Evolutionary conservation across 257 asterid species (phyloP).

Genomic region (Solanum paucissectum): DNA sequence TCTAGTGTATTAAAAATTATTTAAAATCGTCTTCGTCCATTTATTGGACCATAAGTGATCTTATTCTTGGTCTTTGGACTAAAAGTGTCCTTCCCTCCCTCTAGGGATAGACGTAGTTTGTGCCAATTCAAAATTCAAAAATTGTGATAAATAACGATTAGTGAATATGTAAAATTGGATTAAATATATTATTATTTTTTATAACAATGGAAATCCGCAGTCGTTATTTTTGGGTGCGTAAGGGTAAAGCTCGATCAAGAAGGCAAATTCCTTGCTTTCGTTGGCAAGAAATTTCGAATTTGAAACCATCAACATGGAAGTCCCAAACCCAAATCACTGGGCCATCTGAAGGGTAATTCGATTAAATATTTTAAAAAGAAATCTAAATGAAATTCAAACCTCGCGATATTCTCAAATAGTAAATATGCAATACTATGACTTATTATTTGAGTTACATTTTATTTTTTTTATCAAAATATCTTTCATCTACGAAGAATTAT

Average conservation of each 20-base stretch:
- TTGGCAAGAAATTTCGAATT: no score
- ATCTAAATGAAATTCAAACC: not conserved
- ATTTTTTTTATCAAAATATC: not conserved
- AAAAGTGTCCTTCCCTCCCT: not conserved
- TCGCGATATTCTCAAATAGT: not conserved
- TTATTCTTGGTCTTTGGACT: not conserved
- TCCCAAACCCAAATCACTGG: no score
- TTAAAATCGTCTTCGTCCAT: not conserved
- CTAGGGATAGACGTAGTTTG: not conserved
- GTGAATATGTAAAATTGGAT: not conserved
- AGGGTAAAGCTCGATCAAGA: no score
- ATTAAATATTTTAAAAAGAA: not conserved
- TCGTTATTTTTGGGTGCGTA: no score
- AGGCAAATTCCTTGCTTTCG: no score
- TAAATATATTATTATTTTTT: no score
- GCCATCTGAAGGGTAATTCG: no score
- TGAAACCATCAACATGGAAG: no score
- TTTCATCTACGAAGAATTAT: not conserved
- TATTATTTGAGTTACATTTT: not conserved
- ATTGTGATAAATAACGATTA: not conserved
- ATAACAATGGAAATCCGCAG: no score
- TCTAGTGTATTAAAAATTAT: no score
- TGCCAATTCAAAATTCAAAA: not conserved
- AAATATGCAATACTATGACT: not conserved
- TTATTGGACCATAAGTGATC: not conserved